Evolutionary conservation across 352 stramenopile species (phyloP).

Genomic region (Phytophthora brassicae): DNA sequence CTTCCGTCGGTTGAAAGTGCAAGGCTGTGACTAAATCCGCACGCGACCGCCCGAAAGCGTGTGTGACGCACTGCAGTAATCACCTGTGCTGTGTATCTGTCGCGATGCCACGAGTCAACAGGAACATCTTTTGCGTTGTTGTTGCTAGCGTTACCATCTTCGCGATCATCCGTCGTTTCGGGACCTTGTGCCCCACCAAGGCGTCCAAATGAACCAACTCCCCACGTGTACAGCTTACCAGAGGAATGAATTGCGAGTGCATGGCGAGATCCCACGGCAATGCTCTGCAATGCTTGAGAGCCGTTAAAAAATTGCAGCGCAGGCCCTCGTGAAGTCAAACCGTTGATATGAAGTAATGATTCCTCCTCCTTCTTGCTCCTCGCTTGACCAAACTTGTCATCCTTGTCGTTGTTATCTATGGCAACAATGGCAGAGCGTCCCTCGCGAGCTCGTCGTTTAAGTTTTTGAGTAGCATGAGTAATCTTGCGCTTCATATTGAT

Average conservation of each 20-base stretch:
- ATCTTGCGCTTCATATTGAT: conserved; percentile 67
- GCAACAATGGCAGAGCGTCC: conserved; percentile 20
- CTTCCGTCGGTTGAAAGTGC: conserved; percentile 60
- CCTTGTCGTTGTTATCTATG: conserved; percentile 7
- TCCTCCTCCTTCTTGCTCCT: neutral
- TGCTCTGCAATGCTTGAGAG: conserved; percentile 51
- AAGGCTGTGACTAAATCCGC: conserved; percentile 70
- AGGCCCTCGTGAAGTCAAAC: conserved; percentile 54
- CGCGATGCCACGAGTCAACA: conserved; percentile 50
- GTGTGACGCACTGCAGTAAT: conserved; percentile 42
- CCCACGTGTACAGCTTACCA: conserved; percentile 70
- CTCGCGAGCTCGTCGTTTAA: conserved; percentile 63
- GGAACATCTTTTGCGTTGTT: conserved; percentile 16
- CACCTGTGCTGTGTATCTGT: conserved; percentile 47
- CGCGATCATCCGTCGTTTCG: neutral
- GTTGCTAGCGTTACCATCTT: neutral
- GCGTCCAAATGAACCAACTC: conserved; percentile 66
- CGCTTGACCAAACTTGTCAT: neutral
- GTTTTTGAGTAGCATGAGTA: conserved; percentile 46
- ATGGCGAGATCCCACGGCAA: conserved; percentile 72
- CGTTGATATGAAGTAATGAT: conserved; percentile 42
- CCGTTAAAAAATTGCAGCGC: conserved; percentile 47
- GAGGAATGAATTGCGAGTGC: conserved; percentile 64
- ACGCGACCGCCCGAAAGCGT: conserved; percentile 60
- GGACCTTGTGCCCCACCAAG: conserved; percentile 42